Evolutionary conservation across 2,329 filamentous ascomycete genomes (phyloP).

Genomic region (Celoporthe dispersa): DNA sequence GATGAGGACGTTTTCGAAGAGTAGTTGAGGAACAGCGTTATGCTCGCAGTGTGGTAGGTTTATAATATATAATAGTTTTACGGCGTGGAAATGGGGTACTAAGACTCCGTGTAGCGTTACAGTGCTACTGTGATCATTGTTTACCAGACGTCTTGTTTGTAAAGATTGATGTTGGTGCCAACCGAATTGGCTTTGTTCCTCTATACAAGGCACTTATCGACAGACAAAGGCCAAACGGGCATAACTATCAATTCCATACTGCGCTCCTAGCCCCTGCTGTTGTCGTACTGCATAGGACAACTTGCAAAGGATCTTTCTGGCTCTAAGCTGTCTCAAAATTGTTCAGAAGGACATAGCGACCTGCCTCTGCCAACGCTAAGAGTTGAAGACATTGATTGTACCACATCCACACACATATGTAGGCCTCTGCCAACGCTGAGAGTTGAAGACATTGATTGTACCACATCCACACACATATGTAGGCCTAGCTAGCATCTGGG

Average conservation of each 20-base stretch:
- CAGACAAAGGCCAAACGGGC: neutral
- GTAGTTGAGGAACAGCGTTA: neutral
- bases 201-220: neutral
- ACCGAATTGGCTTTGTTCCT: neutral
- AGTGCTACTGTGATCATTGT: neutral
- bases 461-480: too few species aligned
- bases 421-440: neutral
- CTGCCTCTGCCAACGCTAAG: neutral
- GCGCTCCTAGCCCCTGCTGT: neutral
- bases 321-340: neutral
- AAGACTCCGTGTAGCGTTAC: neutral
- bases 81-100: too few species aligned
- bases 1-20: slow-evolving; percentile 17
- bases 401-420: too few species aligned
- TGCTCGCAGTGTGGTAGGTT: neutral
- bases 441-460: neutral
- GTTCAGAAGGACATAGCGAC: too few species aligned
- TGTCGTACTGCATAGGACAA: neutral
- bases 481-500: neutral
- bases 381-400: neutral
- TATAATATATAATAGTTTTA: neutral
- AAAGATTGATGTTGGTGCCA: neutral
- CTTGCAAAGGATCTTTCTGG: too few species aligned
- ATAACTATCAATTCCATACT: neutral
- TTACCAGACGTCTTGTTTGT: neutral